phyloP scores from a whole-genome alignment of 306 rosid species.

The Elaeagnus macrophylla region DNA sequence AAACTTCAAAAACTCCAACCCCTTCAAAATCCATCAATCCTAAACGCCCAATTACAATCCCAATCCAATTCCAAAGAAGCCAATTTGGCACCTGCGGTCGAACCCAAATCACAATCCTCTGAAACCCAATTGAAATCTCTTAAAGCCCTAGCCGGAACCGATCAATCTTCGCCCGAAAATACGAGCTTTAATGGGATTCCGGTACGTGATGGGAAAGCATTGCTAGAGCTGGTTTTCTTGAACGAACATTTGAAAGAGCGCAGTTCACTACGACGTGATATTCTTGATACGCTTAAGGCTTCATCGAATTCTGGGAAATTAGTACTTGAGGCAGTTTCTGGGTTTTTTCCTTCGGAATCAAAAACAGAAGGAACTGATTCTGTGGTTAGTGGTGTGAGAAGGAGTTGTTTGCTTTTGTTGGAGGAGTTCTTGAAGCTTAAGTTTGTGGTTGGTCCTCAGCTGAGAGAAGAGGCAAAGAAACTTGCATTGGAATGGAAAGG shows the following conservation, averaged over 20 bases:
- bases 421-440: slow-evolving; percentile 23
- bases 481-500: slow-evolving; percentile 27
- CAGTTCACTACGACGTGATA: slow-evolving; percentile 12
- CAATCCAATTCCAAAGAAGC: not conserved
- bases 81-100: not conserved
- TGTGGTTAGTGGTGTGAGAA: slow-evolving; percentile 17
- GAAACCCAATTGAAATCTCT: slow-evolving; percentile 1
- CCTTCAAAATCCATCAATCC: not conserved
- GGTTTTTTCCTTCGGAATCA: slow-evolving; percentile 17
- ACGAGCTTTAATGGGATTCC: slow-evolving; percentile 15
- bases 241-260: slow-evolving; percentile 16
- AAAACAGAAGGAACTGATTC: not conserved
- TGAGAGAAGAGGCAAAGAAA: slow-evolving; percentile 19
- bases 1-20: slow-evolving; percentile 8
- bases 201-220: slow-evolving; percentile 14
- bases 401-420: slow-evolving; percentile 30
- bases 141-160: not conserved
- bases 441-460: slow-evolving; percentile 10
- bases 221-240: slow-evolving; percentile 19
- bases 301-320: slow-evolving; percentile 17
- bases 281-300: slow-evolving; percentile 17
- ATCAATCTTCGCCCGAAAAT: not conserved
- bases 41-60: slow-evolving; percentile 6
- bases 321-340: slow-evolving; percentile 28
- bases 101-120: not conserved